Evolutionary conservation across 2,329 filamentous ascomycete species (phyloP).

Genomic region (Sporothrix schenckii): DNA sequence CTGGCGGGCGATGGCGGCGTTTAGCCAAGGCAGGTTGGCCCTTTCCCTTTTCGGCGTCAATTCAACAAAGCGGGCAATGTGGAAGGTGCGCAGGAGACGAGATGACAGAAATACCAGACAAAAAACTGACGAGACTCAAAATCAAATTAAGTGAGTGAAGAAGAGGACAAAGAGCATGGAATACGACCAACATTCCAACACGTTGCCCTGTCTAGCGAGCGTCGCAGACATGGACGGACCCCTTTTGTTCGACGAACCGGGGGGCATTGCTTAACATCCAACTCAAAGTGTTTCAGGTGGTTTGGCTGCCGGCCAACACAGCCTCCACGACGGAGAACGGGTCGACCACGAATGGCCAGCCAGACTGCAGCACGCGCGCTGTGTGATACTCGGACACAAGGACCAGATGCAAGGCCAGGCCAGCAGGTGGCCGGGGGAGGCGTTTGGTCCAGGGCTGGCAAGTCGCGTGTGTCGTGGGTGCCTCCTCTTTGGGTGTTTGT

Average conservation of each 20-base stretch:
- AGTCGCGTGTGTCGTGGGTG: background rate
- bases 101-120: background rate
- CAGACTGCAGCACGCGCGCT: constrained; percentile 2
- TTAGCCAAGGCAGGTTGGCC: constrained; percentile 3
- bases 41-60: constrained; percentile 19
- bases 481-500: constrained; percentile 7
- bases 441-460: constrained; percentile 14
- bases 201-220: background rate
- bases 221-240: constrained; percentile 13
- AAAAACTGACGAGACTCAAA: background rate
- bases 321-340: constrained; percentile 28
- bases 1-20: background rate
- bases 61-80: background rate
- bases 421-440: constrained; percentile 22
- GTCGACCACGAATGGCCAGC: constrained; percentile 16
- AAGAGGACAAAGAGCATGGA: background rate
- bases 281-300: constrained; percentile 34
- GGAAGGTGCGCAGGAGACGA: constrained; percentile 8
- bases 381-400: constrained; percentile 4
- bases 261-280: constrained; percentile 31
- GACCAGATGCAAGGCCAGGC: background rate
- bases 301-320: constrained; percentile 28
- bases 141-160: background rate
- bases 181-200: background rate
- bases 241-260: constrained; percentile 7